Conservation (phyloP, 306 rosid genomes). For the Boehmeria nivea region DNA sequence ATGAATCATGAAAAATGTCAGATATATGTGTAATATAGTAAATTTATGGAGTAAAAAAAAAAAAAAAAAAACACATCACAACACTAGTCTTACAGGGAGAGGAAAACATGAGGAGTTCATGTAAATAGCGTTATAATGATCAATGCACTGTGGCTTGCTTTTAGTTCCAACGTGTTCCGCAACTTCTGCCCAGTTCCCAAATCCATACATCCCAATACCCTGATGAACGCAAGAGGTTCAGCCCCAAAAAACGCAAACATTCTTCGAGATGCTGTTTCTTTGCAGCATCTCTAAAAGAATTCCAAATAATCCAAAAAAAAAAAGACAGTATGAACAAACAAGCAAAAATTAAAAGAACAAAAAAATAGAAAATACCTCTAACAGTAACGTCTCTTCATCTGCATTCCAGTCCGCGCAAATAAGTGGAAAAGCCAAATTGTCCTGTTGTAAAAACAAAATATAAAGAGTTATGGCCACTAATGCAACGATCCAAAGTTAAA, state of each 20-base stretch:
- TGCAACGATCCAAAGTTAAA: too few species aligned
- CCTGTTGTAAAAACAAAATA: conserved; percentile 37
- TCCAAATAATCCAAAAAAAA: not conserved
- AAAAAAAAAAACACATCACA: not conserved
- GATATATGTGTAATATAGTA: not conserved
- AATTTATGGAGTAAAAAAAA: not conserved
- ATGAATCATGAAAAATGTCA: conserved; percentile 6
- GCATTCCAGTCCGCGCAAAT: conserved; percentile 84
- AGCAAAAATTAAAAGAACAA: not conserved
- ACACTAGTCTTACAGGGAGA: conserved; percentile 57
- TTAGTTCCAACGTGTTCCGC: conserved; percentile 83
- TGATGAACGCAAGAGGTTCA: conserved; percentile 18
- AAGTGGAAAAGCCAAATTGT: conserved; percentile 83
- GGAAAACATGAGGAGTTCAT: conserved; percentile 83
- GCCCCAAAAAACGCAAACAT: conserved; percentile 12
- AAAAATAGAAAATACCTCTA: conserved; percentile 58
- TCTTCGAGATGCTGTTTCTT: conserved; percentile 1
- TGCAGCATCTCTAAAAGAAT: not conserved
- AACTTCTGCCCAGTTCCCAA: conserved; percentile 80
- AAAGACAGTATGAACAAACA: not conserved
- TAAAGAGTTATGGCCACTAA: too few species aligned
- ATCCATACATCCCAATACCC: conserved; percentile 89
- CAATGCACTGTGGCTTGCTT: conserved; percentile 63
- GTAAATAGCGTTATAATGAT: conserved; percentile 69
- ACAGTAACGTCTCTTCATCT: conserved; percentile 77